Percentiles rank a stretch among this genome's conserved stretches.
Conservation (phyloP, 352 stramenopile genomes). For the Phytophthora pluvialis region DNA sequence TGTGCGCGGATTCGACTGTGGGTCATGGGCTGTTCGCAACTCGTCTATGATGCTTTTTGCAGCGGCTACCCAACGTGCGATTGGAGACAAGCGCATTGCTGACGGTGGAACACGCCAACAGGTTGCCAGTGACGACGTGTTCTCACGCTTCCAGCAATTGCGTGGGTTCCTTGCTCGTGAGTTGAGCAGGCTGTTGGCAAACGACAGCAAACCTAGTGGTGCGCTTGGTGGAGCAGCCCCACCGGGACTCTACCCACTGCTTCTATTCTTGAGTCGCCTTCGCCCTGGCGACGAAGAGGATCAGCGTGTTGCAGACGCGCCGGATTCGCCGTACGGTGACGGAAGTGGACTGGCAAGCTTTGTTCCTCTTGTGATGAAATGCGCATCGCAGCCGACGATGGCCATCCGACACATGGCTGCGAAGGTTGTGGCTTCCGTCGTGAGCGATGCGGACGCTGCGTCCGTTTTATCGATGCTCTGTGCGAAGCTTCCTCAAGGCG, state of each 20-base stretch:
- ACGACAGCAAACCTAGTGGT: slow-evolving; percentile 22
- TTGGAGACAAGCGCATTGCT: slow-evolving; percentile 86
- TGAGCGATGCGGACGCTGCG: slow-evolving; percentile 59
- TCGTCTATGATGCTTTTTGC: slow-evolving; percentile 94
- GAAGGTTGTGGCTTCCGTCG: slow-evolving; percentile 75
- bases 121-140: slow-evolving; percentile 76
- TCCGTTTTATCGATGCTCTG: slow-evolving; percentile 47
- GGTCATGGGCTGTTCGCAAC: slow-evolving; percentile 90
- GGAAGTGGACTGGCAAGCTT: slow-evolving; percentile 47
- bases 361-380: slow-evolving; percentile 70
- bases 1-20: slow-evolving; percentile 85
- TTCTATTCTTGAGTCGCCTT: slow-evolving; percentile 84
- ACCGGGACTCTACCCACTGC: slow-evolving; percentile 72
- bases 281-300: slow-evolving; percentile 68
- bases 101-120: slow-evolving; percentile 69
- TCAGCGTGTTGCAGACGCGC: slow-evolving; percentile 24
- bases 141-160: slow-evolving; percentile 80
- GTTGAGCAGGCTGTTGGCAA: slow-evolving; percentile 49
- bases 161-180: slow-evolving; percentile 65
- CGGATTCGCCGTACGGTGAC: slow-evolving; percentile 23
- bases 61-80: slow-evolving; percentile 75
- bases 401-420: slow-evolving; percentile 83
- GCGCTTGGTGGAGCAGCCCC: slow-evolving; percentile 41
- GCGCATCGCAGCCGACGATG: slow-evolving; percentile 73
- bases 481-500: slow-evolving; percentile 47